Percentiles rank a stretch among this genome's conserved stretches.
phyloP scores from a whole-genome alignment of 2,329 filamentous ascomycete genomes.

The Lomentospora prolificans region DNA sequence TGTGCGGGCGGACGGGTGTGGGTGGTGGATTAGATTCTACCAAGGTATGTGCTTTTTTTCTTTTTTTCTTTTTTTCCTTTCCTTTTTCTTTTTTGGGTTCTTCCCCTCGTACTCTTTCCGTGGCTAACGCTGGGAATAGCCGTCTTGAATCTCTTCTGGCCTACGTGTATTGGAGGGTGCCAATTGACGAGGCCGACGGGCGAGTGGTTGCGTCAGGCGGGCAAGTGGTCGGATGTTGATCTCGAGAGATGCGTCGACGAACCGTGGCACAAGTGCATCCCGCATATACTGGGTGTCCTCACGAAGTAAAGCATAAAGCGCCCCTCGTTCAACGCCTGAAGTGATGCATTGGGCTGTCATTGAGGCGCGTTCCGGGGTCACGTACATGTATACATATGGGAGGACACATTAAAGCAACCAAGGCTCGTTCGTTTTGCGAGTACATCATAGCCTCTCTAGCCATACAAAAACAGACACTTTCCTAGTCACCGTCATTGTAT shows the following conservation, averaged over 20 bases:
- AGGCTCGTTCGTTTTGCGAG: too few relatives aligned
- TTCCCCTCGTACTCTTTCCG: not conserved
- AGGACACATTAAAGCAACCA: too few relatives aligned
- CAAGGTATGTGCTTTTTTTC: constrained; percentile 34
- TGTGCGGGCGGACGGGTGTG: constrained; percentile 31
- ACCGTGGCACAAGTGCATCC: constrained; percentile 31
- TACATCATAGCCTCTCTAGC: too few relatives aligned
- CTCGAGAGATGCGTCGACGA: constrained; percentile 30
- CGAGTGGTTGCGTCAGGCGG: constrained; percentile 35
- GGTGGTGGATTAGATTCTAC: constrained; percentile 33
- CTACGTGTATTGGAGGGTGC: constrained; percentile 40
- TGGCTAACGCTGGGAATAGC: constrained; percentile 21
- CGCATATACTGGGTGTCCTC: constrained; percentile 41
- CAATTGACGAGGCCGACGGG: constrained; percentile 38
- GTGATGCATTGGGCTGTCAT: too few relatives aligned
- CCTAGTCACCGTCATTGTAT: too few relatives aligned
- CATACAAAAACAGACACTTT: too few relatives aligned
- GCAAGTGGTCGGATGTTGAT: constrained; percentile 40
- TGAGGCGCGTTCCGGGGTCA: too few relatives aligned
- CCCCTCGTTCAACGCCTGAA: too few relatives aligned
- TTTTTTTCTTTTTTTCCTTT: not conserved
- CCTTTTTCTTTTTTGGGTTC: not conserved
- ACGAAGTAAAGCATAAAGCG: constrained; percentile 36
- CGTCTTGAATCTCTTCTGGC: constrained; percentile 43
- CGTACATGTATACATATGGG: too few relatives aligned